phyloP scores from a whole-genome alignment of 805 yeast species.

The Saccharomycopsis capsularis region DNA sequence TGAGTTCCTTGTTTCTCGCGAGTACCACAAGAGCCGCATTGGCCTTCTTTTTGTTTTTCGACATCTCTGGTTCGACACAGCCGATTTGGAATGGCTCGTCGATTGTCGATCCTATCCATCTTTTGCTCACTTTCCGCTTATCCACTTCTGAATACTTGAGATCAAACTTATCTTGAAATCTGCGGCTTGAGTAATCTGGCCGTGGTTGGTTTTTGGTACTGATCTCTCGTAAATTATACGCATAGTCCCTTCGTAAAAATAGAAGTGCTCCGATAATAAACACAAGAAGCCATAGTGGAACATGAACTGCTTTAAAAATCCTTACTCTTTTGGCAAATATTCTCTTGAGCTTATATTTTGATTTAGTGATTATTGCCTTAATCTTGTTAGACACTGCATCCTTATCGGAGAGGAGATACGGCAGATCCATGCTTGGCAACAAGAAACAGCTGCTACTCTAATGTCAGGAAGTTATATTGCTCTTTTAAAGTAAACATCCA shows the following conservation, averaged over 20 bases:
- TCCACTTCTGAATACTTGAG: conserved; percentile 10
- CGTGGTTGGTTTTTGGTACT: not conserved
- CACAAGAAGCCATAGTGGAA: conserved; percentile 18
- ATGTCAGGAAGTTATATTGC: too few species aligned
- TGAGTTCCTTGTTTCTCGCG: conserved; percentile 72
- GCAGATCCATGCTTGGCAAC: too few species aligned
- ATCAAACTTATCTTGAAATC: conserved; percentile 19
- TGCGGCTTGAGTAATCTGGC: conserved; percentile 7
- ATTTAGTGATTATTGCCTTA: not conserved
- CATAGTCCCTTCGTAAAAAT: not conserved
- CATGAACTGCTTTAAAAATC: not conserved
- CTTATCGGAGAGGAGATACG: too few species aligned
- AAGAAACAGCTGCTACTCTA: too few species aligned
- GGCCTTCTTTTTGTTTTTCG: conserved; percentile 37
- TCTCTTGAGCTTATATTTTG: conserved; percentile 2
- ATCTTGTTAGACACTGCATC: too few species aligned
- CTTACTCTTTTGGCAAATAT: conserved; percentile 2
- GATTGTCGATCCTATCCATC: conserved; percentile 18
- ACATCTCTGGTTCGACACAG: conserved; percentile 18
- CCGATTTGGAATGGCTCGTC: conserved; percentile 23
- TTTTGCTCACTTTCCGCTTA: conserved; percentile 11
- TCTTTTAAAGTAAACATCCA: too few species aligned
- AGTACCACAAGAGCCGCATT: conserved; percentile 83
- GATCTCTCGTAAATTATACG: not conserved
- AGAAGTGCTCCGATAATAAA: not conserved